Evolutionary conservation across 2,329 filamentous ascomycete genomes (phyloP), one percentile per base, ranked within the genome.

Genomic region (Arachnopeziza araneosa): DNA sequence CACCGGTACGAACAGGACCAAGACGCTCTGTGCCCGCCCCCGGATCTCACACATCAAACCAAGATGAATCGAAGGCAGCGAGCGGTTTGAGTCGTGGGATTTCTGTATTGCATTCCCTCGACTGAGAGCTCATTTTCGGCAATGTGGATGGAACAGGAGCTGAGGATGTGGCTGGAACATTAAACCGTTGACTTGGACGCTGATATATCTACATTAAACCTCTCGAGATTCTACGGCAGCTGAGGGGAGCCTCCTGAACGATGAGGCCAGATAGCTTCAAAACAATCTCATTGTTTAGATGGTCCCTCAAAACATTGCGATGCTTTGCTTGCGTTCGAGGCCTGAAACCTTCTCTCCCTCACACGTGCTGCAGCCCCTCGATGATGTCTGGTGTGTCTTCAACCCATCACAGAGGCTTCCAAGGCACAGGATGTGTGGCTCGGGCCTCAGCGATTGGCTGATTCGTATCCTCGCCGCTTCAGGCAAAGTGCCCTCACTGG

Each of bases 21-120:
- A 30, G 26, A 30, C 26, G 26, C 26, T 30, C 26, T 30, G 26
- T 30, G 26, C 26, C 26, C 26, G 26, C 26, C 26, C n/a, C 26
- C 26, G 9, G 26, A 30, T 30, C 26, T 30, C 26, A 30, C 23
- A 63, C 56, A 57, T 63, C 62, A 63, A 63, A 58, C 59, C 26
- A 59, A 36, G 22, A 59, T 63, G 59, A 60, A 63, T 63, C 61
- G 57, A 58, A 14, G 22, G 21, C 51, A 22, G 7, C 24, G 49
- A 36, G 10, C 24, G 52, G 61, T 55, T 55, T 59, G 59, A 55
- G 52, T 59, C 56, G 56, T 58, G 56, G 50, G 26, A 30, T 30
- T 4, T 30, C 4, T 30, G 26, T 30, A 30, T 30, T 30, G 26
- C 9, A 30, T 30, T 9, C 9, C 26, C 52, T 52, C 50, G 19